These are phyloP conservation scores for Ustilago nuda DNA, from an alignment of 1,284 basidiomycete genomes.

Conservation along the genomic window DNA sequence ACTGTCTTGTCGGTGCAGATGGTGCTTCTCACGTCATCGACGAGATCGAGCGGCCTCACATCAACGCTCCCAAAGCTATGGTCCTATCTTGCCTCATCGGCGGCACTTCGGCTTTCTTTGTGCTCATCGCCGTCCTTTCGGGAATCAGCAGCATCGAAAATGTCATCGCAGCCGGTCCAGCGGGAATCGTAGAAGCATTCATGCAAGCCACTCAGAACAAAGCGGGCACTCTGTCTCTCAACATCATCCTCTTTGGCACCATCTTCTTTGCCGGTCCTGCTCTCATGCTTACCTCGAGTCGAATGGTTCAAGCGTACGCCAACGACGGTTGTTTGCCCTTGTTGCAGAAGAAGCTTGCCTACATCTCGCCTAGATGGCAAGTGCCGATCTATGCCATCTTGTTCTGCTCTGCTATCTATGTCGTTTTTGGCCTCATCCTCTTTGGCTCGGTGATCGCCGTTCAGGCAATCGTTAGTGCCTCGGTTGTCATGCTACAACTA, in stretches of 20 bases:
- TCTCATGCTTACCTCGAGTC: conserved; percentile 33
- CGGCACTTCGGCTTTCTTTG: conserved; percentile 30
- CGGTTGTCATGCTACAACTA: conserved; percentile 40
- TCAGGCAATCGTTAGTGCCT: conserved; percentile 30
- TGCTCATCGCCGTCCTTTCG: conserved; percentile 36
- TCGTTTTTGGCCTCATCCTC: conserved; percentile 38
- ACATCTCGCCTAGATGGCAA: conserved; percentile 27
- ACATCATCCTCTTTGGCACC: conserved; percentile 29
- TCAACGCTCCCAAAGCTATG: conserved; percentile 52
- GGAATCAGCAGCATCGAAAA: conserved; percentile 36
- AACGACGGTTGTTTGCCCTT: conserved; percentile 41
- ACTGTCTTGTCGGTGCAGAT: conserved; percentile 43
- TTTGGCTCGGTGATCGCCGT: conserved; percentile 45
- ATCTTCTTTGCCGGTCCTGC: conserved; percentile 42
- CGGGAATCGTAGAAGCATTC: conserved; percentile 35
- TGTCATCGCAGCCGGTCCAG: conserved; percentile 32
- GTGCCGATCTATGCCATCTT: conserved; percentile 39
- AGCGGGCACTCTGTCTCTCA: conserved; percentile 24
- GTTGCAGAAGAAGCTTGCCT: conserved; percentile 22
- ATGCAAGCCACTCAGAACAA: conserved; percentile 28
- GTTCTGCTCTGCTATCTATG: conserved; percentile 23
- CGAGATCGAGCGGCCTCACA: conserved; percentile 44
- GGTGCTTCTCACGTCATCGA: conserved; percentile 48
- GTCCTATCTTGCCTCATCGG: conserved; percentile 44
- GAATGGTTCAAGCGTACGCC: conserved; percentile 47